Conservation (phyloP, 1,284 basidiomycete species). For the Trichosporon faecale region DNA sequence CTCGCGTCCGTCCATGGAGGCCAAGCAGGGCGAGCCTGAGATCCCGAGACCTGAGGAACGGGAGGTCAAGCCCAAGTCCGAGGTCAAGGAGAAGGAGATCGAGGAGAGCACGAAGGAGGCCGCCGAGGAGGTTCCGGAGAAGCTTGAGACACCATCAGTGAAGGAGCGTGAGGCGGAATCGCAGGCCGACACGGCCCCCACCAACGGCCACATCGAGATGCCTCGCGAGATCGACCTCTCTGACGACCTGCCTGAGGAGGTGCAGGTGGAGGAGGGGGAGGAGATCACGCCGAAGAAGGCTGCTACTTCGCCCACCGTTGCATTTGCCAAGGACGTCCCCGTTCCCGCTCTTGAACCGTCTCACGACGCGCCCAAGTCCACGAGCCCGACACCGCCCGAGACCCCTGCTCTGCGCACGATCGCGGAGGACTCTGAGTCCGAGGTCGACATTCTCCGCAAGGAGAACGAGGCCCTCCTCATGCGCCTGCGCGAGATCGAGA, state of each 20-base stretch:
- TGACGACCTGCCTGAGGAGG: not conserved
- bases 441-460: slow-evolving; percentile 60
- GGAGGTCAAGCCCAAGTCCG: slow-evolving; percentile 51
- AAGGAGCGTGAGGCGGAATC: not conserved
- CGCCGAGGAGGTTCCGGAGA: not conserved
- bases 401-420: slow-evolving; percentile 27
- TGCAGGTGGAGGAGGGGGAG: not conserved
- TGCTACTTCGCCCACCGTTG: not conserved
- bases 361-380: not conserved
- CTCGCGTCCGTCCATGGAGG: not conserved
- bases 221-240: slow-evolving; percentile 4
- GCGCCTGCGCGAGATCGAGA: slow-evolving; percentile 23
- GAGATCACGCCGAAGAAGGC: slow-evolving; percentile 4
- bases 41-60: not conserved
- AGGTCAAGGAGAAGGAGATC: not conserved
- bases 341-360: slow-evolving; percentile 6
- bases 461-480: slow-evolving; percentile 22
- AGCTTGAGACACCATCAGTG: not conserved
- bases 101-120: not conserved
- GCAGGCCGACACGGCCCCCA: not conserved
- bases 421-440: slow-evolving; percentile 61
- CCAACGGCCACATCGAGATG: not conserved
- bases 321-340: not conserved
- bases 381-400: slow-evolving; percentile 23
- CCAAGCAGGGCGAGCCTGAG: not conserved